These are phyloP conservation scores for Cutaneotrichosporon daszewskae DNA, from an alignment of 1,284 basidiomycete genomes.

Conservation along the genomic window DNA sequence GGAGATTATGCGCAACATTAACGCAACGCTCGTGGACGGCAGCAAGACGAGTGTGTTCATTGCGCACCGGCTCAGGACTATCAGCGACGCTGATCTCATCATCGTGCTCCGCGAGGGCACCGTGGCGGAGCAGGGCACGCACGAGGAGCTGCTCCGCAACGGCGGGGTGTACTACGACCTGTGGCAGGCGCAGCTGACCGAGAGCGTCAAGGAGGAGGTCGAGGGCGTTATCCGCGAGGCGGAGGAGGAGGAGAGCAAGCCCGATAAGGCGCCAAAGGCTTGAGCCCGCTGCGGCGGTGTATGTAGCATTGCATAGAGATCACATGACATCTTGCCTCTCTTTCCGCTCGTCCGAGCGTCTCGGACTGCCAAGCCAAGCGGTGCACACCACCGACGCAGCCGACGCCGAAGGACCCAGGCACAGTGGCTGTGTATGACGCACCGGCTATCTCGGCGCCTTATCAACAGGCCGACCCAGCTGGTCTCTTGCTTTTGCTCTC, in stretches of 20 bases:
- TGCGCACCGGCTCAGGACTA: conserved; percentile 82
- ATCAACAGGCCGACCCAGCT: too few relatives aligned
- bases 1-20: conserved; percentile 92
- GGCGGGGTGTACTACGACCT: conserved; percentile 72
- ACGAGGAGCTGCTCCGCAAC: conserved; percentile 67
- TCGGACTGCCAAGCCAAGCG: too few relatives aligned
- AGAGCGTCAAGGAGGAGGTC: conserved; percentile 27
- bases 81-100: conserved; percentile 85
- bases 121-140: conserved; percentile 86
- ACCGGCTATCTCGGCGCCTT: too few relatives aligned
- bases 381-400: too few relatives aligned
- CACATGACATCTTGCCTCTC: too few relatives aligned
- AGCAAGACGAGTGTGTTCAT: conserved; percentile 90
- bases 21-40: conserved; percentile 67
- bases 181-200: conserved; percentile 71
- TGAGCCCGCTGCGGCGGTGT: too few relatives aligned
- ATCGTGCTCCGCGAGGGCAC: conserved; percentile 80
- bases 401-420: too few relatives aligned
- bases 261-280: conserved; percentile 4
- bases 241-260: conserved; percentile 6
- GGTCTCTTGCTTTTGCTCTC: too few relatives aligned
- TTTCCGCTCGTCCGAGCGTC: too few relatives aligned
- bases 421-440: too few relatives aligned
- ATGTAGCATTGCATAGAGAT: too few relatives aligned
- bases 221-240: conserved; percentile 9